Percentiles rank a stretch among this genome's conserved stretches.
phyloP scores from a whole-genome alignment of 495 filamentous ascomycete genomes.

The Penicillium simplicissimum region DNA sequence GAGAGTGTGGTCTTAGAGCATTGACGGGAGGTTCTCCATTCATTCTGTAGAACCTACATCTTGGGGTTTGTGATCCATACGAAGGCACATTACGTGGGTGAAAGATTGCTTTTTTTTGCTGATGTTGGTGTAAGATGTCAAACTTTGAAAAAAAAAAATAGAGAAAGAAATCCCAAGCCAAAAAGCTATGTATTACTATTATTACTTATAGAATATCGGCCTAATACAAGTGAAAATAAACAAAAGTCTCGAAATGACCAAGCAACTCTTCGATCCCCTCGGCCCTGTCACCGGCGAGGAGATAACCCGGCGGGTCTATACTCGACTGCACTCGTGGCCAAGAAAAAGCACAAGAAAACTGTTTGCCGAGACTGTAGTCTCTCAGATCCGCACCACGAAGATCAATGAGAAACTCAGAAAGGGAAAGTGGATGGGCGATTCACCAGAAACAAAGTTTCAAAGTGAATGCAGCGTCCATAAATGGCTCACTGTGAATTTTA shows the following conservation, averaged over 20 bases:
- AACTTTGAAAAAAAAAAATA: too few species aligned
- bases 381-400: constrained; percentile 24
- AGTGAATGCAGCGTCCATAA: constrained; percentile 3
- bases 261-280: constrained; percentile 21
- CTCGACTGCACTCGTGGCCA: constrained; percentile 14
- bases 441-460: background rate
- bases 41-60: too few species aligned
- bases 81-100: too few species aligned
- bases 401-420: constrained; percentile 9
- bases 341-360: constrained; percentile 12
- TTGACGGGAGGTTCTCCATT: too few species aligned
- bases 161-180: constrained; percentile 1
- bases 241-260: constrained; percentile 33
- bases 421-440: constrained; percentile 1
- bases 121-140: too few species aligned
- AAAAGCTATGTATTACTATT: constrained; percentile 30
- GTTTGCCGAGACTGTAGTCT: constrained; percentile 6
- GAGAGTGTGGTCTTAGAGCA: too few species aligned
- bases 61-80: too few species aligned
- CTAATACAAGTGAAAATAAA: constrained; percentile 20
- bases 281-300: constrained; percentile 6
- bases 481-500: constrained; percentile 29
- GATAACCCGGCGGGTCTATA: constrained; percentile 18
- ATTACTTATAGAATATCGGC: constrained; percentile 23
- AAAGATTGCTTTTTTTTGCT: too few species aligned